phyloP scores from a whole-genome alignment of 768 basidiomycete genomes.

The Tylopilus sp. region DNA sequence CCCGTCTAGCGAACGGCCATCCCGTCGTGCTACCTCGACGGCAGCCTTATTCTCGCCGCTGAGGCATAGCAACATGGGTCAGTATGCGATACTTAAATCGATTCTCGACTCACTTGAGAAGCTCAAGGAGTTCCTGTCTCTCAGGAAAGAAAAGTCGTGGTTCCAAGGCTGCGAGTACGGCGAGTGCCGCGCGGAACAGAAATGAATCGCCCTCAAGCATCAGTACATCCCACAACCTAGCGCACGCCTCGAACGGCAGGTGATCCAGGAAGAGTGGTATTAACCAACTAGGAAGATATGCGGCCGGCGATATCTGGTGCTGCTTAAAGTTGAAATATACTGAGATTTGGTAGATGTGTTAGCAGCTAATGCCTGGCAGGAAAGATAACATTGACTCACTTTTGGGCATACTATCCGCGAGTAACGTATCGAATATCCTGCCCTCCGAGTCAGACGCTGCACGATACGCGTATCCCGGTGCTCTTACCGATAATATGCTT shows the following conservation, averaged over 20 bases:
- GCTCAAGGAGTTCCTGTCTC: conserved; percentile 67
- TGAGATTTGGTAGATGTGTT: conserved; percentile 26
- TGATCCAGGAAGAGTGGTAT: conserved; percentile 78
- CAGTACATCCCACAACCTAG: conserved; percentile 85
- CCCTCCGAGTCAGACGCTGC: conserved; percentile 11
- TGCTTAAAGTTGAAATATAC: conserved; percentile 96
- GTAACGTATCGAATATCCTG: conserved; percentile 88
- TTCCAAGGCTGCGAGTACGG: conserved; percentile 77
- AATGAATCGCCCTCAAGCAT: conserved; percentile 89
- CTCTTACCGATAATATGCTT: conserved; percentile 82
- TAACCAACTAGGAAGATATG: conserved; percentile 84
- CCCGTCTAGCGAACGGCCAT: conserved; percentile 56
- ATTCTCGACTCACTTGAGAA: conserved; percentile 56
- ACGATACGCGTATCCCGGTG: not conserved
- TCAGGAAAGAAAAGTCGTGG: conserved; percentile 89
- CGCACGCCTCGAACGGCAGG: conserved; percentile 88
- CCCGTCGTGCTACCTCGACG: conserved; percentile 76
- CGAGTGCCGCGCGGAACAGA: conserved; percentile 81
- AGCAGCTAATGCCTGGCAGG: not conserved
- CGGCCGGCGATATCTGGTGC: conserved; percentile 80
- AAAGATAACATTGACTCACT: conserved; percentile 44
- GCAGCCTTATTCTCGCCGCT: conserved; percentile 85
- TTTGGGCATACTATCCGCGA: conserved; percentile 93
- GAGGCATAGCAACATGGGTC: conserved; percentile 5
- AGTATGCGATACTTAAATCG: conserved; percentile 7